These are phyloP conservation scores for Fistulifera pelliculosa DNA, from an alignment of 108 stramenopile species.

Conservation along the genomic window DNA sequence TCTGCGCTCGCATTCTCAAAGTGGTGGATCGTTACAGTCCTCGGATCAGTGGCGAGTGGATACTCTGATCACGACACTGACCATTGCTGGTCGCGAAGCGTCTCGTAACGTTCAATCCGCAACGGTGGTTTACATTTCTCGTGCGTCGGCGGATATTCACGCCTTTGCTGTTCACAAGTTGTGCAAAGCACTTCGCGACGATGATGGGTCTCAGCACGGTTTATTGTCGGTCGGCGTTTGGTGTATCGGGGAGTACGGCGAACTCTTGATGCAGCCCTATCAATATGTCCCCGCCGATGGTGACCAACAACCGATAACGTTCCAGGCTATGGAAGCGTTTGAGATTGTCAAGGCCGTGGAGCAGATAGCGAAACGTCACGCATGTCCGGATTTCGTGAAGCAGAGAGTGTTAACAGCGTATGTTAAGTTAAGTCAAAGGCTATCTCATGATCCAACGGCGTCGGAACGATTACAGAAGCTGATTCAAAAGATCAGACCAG, in stretches of 20 bases:
- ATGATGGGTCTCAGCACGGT: slow-evolving; percentile 78
- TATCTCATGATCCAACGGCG: slow-evolving; percentile 51
- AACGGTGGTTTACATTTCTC: slow-evolving; percentile 75
- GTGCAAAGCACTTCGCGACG: slow-evolving; percentile 78
- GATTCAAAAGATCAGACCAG: slow-evolving; percentile 59
- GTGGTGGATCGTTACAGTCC: slow-evolving; percentile 90
- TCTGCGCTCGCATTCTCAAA: slow-evolving; percentile 79
- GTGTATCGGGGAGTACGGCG: slow-evolving; percentile 91
- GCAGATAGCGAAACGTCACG: slow-evolving; percentile 54
- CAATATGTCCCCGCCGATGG: slow-evolving; percentile 33
- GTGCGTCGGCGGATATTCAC: slow-evolving; percentile 62
- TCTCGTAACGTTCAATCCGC: slow-evolving; percentile 67
- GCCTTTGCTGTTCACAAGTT: slow-evolving; percentile 91
- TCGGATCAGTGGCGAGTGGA: slow-evolving; percentile 88
- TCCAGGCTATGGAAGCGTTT: slow-evolving; percentile 50
- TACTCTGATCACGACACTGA: slow-evolving; percentile 92
- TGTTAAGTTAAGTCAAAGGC: slow-evolving; percentile 82
- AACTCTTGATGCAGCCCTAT: slow-evolving; percentile 61
- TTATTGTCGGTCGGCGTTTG: slow-evolving; percentile 89
- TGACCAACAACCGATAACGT: slow-evolving; percentile 40
- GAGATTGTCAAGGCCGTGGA: slow-evolving; percentile 65
- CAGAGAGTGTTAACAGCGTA: slow-evolving; percentile 79
- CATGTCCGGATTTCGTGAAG: slow-evolving; percentile 66
- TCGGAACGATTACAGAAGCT: slow-evolving; percentile 45
- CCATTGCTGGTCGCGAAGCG: slow-evolving; percentile 90